A percentile compares a stretch with the other conserved stretches of the same genome.
These are phyloP conservation scores for Pichia pseudocactophila DNA, from an alignment of 805 yeast species.

Conservation along the genomic window DNA sequence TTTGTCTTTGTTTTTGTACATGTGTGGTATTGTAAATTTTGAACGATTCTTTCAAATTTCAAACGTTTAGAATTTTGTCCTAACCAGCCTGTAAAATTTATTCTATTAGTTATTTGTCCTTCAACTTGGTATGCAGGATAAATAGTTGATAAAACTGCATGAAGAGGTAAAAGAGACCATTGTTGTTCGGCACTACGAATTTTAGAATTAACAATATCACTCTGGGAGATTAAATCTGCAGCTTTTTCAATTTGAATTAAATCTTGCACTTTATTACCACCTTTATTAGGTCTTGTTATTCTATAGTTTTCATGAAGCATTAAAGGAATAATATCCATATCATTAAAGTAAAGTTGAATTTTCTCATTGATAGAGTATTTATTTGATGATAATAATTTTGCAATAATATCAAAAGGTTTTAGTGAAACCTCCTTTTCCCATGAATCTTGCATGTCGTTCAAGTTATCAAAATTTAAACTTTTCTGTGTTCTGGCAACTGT, in stretches of 20 bases:
- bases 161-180: conserved; percentile 90
- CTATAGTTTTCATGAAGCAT: conserved; percentile 95
- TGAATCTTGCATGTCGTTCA: conserved; percentile 49
- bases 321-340: conserved; percentile 86
- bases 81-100: conserved; percentile 75
- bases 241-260: conserved; percentile 64
- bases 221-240: conserved; percentile 77
- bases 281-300: conserved; percentile 46
- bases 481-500: conserved; percentile 73
- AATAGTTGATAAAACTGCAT: conserved; percentile 79
- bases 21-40: conserved; percentile 83
- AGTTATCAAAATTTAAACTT: conserved; percentile 50
- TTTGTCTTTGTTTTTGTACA: conserved; percentile 73
- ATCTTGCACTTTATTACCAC: conserved; percentile 39
- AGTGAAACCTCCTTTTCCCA: conserved; percentile 90
- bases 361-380: conserved; percentile 65
- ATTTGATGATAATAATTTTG: conserved; percentile 53
- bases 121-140: conserved; percentile 67
- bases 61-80: conserved; percentile 83
- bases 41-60: conserved; percentile 70
- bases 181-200: conserved; percentile 89
- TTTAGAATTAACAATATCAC: conserved; percentile 70
- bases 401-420: conserved; percentile 86
- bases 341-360: conserved; percentile 85
- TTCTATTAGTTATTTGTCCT: conserved; percentile 61